Evolutionary conservation across 2,329 filamentous ascomycete genomes (phyloP).

Genomic region (Phaeosphaeriaceae sp.): DNA sequence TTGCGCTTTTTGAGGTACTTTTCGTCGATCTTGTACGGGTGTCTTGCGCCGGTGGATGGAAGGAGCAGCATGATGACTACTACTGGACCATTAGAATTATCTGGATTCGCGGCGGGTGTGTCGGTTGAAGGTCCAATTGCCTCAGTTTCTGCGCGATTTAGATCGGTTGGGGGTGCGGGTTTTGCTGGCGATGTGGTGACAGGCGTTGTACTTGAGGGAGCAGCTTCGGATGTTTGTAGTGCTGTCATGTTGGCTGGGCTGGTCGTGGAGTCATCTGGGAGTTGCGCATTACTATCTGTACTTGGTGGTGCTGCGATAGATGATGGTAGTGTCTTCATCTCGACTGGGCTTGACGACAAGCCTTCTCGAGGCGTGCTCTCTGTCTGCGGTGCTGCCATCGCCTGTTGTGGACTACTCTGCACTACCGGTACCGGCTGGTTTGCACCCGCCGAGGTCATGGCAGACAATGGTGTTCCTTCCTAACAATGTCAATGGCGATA

Average conservation of each 20-base stretch:
- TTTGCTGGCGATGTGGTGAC: constrained; percentile 25
- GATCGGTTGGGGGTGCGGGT: constrained; percentile 31
- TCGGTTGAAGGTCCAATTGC: constrained; percentile 57
- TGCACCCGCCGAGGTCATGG: constrained; percentile 39
- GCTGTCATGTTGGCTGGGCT: constrained; percentile 16
- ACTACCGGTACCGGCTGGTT: constrained; percentile 35
- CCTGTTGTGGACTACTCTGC: constrained; percentile 31
- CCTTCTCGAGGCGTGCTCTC: constrained; percentile 26
- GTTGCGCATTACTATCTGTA: constrained; percentile 18
- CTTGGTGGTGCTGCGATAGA: constrained; percentile 23
- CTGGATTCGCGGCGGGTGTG: constrained; percentile 47
- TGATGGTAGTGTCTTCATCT: constrained; percentile 42
- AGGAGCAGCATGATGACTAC: constrained; percentile 84
- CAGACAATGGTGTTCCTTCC: constrained; percentile 19
- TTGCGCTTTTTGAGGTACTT: constrained; percentile 83
- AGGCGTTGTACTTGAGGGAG: constrained; percentile 16
- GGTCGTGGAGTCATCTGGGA: constrained; percentile 22
- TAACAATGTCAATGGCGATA: constrained; percentile 26
- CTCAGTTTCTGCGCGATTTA: constrained; percentile 51
- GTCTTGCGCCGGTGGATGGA: constrained; percentile 74
- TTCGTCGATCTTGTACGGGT: constrained; percentile 89
- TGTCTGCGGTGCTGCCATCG: constrained; percentile 26
- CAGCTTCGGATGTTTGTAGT: constrained; percentile 17
- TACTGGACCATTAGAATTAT: constrained; percentile 48
- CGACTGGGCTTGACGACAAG: constrained; percentile 38